Conservation (phyloP, 192 early-diverging fungal species). For the Coemansia aciculifera region DNA sequence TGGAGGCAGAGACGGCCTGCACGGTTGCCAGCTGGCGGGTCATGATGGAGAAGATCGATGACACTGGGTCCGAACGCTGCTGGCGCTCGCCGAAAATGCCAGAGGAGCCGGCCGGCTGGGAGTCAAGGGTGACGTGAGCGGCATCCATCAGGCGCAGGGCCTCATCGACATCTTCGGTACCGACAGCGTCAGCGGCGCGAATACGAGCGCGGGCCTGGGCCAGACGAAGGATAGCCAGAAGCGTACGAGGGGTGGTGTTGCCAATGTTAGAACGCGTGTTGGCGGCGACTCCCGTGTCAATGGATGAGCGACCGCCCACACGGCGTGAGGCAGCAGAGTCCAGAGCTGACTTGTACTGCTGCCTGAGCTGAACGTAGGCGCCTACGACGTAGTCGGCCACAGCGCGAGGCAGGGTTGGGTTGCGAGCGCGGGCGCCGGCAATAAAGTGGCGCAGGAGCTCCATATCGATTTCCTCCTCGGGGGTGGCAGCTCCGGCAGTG, state of each 20-base stretch:
- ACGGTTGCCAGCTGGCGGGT: slow-evolving; percentile 68
- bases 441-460: slow-evolving; percentile 88
- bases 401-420: slow-evolving; percentile 69
- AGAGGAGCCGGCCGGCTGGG: slow-evolving; percentile 36
- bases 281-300: slow-evolving; percentile 22
- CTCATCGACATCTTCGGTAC: slow-evolving; percentile 79
- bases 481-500: slow-evolving; percentile 21
- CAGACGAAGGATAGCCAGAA: slow-evolving; percentile 84
- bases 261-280: slow-evolving; percentile 32
- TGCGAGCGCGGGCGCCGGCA: slow-evolving; percentile 71
- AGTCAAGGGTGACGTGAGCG: slow-evolving; percentile 79
- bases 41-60: slow-evolving; percentile 77
- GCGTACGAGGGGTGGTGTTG: slow-evolving; percentile 64
- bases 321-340: slow-evolving; percentile 16
- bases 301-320: slow-evolving; percentile 15
- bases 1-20: slow-evolving; percentile 48
- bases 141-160: slow-evolving; percentile 87
- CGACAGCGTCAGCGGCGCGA: slow-evolving; percentile 67
- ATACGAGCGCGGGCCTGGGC: slow-evolving; percentile 81
- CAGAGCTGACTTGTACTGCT: slow-evolving; percentile 57
- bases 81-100: slow-evolving; percentile 40
- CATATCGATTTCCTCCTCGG: slow-evolving; percentile 61
- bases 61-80: slow-evolving; percentile 53
- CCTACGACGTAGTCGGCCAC: slow-evolving; percentile 88
- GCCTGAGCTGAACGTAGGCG: slow-evolving; percentile 77